Evolutionary conservation across 2,329 filamentous ascomycete species (phyloP).

Genomic region (Xylariaceae sp.): DNA sequence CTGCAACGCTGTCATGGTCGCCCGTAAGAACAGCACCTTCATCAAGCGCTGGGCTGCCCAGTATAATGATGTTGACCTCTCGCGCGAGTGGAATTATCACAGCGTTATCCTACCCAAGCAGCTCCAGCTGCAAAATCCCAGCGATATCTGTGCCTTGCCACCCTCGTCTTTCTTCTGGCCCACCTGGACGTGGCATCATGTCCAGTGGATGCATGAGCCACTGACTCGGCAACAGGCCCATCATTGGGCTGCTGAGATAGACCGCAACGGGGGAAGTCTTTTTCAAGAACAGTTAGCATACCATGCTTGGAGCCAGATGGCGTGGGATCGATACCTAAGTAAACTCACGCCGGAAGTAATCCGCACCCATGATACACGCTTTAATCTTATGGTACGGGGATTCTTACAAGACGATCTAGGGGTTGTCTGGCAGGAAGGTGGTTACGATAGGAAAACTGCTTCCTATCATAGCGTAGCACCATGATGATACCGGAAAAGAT

Average conservation of each 20-base stretch:
- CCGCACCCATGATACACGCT: slow-evolving; percentile 43
- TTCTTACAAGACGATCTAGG: slow-evolving; percentile 38
- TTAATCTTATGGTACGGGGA: slow-evolving; percentile 45
- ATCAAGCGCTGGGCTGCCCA: slow-evolving; percentile 43
- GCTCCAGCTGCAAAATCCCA: slow-evolving; percentile 35
- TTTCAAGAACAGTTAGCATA: slow-evolving; percentile 46
- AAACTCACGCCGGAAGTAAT: slow-evolving; percentile 42
- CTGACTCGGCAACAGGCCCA: slow-evolving; percentile 38
- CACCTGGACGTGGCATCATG: slow-evolving; percentile 47
- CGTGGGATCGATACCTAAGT: slow-evolving; percentile 43
- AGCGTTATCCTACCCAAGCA: slow-evolving; percentile 44
- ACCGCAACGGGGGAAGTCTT: slow-evolving; percentile 42
- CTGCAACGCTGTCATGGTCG: slow-evolving; percentile 48
- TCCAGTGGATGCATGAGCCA: slow-evolving; percentile 47
- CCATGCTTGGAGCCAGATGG: slow-evolving; percentile 48
- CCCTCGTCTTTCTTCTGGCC: slow-evolving; percentile 49
- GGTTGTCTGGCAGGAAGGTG: slow-evolving; percentile 3
- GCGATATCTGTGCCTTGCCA: slow-evolving; percentile 45
- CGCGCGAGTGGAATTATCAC: slow-evolving; percentile 47
- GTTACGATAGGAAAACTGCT: neutral
- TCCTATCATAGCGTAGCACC: neutral
- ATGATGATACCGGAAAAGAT: neutral
- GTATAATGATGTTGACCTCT: slow-evolving; percentile 42
- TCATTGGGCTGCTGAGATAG: slow-evolving; percentile 40
- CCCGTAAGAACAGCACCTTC: slow-evolving; percentile 44